Base-by-base conservation (phyloP, 768 basidiomycete species). In the Hypsizygus marmoreus region DNA sequence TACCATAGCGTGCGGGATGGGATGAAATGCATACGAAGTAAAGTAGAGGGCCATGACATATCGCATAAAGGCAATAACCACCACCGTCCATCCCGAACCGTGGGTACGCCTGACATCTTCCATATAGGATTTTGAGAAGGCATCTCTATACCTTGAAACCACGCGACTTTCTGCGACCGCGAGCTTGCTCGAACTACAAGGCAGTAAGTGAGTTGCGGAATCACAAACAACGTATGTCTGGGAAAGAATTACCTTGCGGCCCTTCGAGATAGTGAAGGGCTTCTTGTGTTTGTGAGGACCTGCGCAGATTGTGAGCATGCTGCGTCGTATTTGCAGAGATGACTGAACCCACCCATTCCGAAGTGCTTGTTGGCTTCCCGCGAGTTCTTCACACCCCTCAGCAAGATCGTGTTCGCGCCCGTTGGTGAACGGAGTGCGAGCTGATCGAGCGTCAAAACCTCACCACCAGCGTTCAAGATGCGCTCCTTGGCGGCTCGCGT, bases 271-370 rank as follows among this genome's bases (percentile, higher is more conserved):
- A 36, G 94, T 90, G 76, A 93, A 89, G 37, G 97, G 97, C 76
- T 95, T 97, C 81, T 95, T 97, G 86, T 97, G 78, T 75, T 97
- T 92, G 86, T 95, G 91, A 45, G 94, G 94, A 55, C 88, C 82
- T 78, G 50, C 10, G 43, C 37, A 30, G 19, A 26, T 24, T 12
- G 16, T 41, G 6, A 40, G 39, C 4, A 23, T 28, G 17, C 14
- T 26, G 28, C 17, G 35, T 13, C 13, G 30, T 40, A 9, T 32
- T n/a, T 20, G 6, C 19, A 11, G 14, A 53, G 20, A 17, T 20
- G 46, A 20, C 30, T 32, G 28, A 11, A 62, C 71, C 46, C 49
- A 74, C 86, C 91, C 90, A 91, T 91, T 72, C 95, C 95, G 69
- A 97, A 97, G 82, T 98, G 95, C 71, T 91, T 94, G 77, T 89